Conservation (phyloP, 306 rosid species). For the Ormosia semicastrata region DNA sequence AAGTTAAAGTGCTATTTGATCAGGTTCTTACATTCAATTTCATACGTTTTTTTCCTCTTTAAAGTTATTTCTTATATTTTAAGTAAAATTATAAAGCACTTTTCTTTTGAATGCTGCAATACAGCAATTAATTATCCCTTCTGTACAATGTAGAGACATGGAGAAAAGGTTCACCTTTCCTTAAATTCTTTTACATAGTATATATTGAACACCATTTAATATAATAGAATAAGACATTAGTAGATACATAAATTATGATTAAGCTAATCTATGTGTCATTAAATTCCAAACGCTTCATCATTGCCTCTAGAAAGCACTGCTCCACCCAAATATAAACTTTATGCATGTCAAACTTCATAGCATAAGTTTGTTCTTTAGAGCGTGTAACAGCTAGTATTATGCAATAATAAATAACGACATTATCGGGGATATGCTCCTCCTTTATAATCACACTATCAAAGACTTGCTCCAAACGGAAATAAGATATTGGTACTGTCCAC, state of each 20-base stretch:
- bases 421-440: constrained; percentile 9
- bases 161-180: not conserved
- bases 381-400: not conserved
- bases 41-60: no score
- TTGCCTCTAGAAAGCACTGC: not conserved
- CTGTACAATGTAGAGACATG: not conserved
- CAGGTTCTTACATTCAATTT: no score
- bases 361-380: not conserved
- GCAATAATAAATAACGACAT: not conserved
- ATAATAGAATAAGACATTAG: not conserved
- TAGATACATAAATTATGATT: not conserved
- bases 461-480: not conserved
- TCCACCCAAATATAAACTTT: not conserved
- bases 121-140: not conserved
- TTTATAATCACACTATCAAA: constrained; percentile 13
- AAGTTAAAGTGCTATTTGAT: no score
- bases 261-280: not conserved
- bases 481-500: not conserved
- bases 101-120: not conserved
- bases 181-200: not conserved
- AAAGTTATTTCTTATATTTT: no score
- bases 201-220: not conserved
- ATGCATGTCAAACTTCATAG: constrained; percentile 1
- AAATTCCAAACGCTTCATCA: constrained; percentile 1
- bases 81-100: not conserved